Base-by-base conservation (phyloP, 176 grass and related monocot species). In the Elymus sibiricus region DNA sequence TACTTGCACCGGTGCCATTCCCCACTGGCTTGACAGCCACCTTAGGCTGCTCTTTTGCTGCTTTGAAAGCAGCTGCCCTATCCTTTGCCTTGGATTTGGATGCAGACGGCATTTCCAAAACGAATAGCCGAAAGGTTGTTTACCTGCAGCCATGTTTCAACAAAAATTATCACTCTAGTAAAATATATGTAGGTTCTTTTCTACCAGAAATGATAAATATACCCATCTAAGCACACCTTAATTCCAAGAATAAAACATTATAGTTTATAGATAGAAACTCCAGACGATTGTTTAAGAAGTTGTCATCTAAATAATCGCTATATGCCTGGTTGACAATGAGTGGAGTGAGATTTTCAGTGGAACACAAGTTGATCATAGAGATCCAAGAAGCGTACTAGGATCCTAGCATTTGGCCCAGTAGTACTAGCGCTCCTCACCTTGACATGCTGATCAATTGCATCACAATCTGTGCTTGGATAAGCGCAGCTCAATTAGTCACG, bases 61-160 rank as follows among this genome's bases (percentile, higher is more conserved):
- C 83, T 60, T 89, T 96, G 34, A 76, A 76, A 13, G 92, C 79
- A 82, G 86, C 86, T 83, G 90, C 89, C 65, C 88, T 92, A 24
- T 93, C 89, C 67, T 93, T 95, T 3, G 88, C 91, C 82, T 97
- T 99, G 71, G 96, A 96, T 92, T 99, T 99, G 74, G 94, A 86
- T 70, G 90, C 92, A 84, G 97, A 95, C 21, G 92, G 93, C 97
- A 99, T 99, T 88, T 91, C 51, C 51, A 64, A 22, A 58, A 79
- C 72, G 43, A 79, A 53, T 53, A 24, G 69, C 67, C 51, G 51
- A 64, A 88, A 56, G 58, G 64, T 77, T 22, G 28, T 71, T 62
- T 39, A 85, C 86, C 92, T 94, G 87, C 76, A 79, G 32, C 16
- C 32, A 71, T 78, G 44, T 85, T 82, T 28, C n/a, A 77, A 27